Evolutionary conservation across 2,329 filamentous ascomycete species (phyloP).

Genomic region (Cercospora sesami): DNA sequence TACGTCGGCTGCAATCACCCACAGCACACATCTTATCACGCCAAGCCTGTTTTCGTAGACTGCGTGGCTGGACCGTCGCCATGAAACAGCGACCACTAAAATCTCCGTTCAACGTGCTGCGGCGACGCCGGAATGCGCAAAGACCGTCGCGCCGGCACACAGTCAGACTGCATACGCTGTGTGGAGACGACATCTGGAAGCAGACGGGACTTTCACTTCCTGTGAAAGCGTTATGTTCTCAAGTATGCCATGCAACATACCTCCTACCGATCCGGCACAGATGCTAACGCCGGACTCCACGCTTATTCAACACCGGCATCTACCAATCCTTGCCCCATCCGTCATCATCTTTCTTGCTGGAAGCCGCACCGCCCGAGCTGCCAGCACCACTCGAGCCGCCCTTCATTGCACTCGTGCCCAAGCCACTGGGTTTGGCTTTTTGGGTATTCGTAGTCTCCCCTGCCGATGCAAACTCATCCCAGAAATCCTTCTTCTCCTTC

Average conservation of each 20-base stretch:
- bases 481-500: slow-evolving; percentile 56
- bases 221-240: neutral
- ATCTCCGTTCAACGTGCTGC: neutral
- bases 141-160: neutral
- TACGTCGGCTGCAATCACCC: neutral
- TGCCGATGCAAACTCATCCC: slow-evolving; percentile 49
- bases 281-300: slow-evolving; percentile 25
- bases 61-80: neutral
- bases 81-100: neutral
- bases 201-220: neutral
- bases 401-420: slow-evolving; percentile 67
- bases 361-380: slow-evolving; percentile 28
- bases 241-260: neutral
- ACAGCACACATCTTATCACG: neutral
- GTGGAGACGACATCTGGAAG: neutral
- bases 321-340: slow-evolving; percentile 55
- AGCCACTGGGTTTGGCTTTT: slow-evolving; percentile 47
- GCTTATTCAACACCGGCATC: slow-evolving; percentile 26
- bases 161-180: neutral
- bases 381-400: slow-evolving; percentile 25
- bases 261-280: neutral
- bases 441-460: slow-evolving; percentile 36
- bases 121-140: neutral
- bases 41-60: neutral
- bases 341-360: slow-evolving; percentile 55